Evolutionary conservation across 305 asterid genomes (phyloP).

Genomic region (Lippia alba): DNA sequence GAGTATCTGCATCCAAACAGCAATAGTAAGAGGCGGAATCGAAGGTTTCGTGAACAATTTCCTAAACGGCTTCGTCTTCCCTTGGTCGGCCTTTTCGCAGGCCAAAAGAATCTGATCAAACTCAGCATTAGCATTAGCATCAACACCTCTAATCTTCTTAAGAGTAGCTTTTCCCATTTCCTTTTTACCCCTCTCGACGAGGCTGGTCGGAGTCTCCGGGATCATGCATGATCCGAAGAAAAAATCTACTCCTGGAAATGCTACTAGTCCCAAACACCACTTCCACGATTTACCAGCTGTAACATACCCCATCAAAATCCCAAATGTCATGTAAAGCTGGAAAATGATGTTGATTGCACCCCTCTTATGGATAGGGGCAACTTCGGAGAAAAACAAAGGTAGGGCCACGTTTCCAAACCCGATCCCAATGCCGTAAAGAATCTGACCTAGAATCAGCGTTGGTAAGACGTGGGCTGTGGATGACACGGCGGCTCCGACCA

Average conservation of each 20-base stretch:
- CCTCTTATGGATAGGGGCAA: slow-evolving; percentile 59
- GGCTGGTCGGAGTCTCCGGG: too few species aligned
- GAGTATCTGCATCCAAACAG: too few species aligned
- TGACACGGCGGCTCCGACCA: slow-evolving; percentile 50
- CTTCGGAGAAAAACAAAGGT: slow-evolving; percentile 59
- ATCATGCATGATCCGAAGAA: too few species aligned
- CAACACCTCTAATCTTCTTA: too few species aligned
- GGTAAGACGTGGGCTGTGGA: slow-evolving; percentile 34
- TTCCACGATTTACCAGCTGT: too few species aligned
- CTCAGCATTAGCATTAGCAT: too few species aligned
- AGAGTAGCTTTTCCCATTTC: too few species aligned
- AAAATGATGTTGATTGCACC: slow-evolving; percentile 71
- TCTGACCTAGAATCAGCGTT: slow-evolving; percentile 60
- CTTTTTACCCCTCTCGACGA: too few species aligned
- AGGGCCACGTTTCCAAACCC: slow-evolving; percentile 84
- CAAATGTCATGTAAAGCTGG: slow-evolving; percentile 69
- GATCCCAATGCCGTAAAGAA: slow-evolving; percentile 67
- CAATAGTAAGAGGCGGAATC: too few species aligned
- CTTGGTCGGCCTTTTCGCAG: slow-evolving; percentile 40
- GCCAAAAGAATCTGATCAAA: slow-evolving; percentile 42
- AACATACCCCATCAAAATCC: slow-evolving; percentile 61
- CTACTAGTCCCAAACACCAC: too few species aligned
- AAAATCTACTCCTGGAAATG: too few species aligned
- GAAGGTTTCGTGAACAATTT: slow-evolving; percentile 40
- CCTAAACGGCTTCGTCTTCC: slow-evolving; percentile 48